Conservation (phyloP, 2,329 filamentous ascomycete species). For the Ascochyta rabiei region DNA sequence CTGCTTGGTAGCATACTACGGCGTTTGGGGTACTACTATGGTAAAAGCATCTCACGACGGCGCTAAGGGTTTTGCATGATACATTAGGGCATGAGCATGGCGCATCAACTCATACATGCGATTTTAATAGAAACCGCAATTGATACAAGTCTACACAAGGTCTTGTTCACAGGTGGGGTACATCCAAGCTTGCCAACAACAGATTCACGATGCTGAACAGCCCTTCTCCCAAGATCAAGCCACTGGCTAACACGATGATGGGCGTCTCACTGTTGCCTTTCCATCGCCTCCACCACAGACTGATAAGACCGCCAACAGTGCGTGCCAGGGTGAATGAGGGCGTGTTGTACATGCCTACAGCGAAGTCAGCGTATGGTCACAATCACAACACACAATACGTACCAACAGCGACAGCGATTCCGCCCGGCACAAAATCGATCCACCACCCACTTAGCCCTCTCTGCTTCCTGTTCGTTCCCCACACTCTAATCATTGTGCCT, state of each 20-base stretch:
- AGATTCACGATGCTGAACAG: slow-evolving; percentile 66
- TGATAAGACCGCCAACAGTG: slow-evolving; percentile 71
- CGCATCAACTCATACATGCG: not conserved
- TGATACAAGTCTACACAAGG: not conserved
- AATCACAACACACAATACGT: slow-evolving; percentile 38
- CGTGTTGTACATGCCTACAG: slow-evolving; percentile 89
- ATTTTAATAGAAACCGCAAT: too few species aligned
- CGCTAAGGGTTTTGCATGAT: not conserved
- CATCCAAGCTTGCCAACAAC: slow-evolving; percentile 66
- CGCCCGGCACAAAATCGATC: slow-evolving; percentile 82
- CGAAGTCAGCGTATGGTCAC: slow-evolving; percentile 4
- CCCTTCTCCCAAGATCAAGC: slow-evolving; percentile 71
- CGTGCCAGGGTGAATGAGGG: slow-evolving; percentile 93
- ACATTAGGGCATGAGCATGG: not conserved
- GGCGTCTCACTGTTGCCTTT: slow-evolving; percentile 66
- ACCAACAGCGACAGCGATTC: slow-evolving; percentile 94
- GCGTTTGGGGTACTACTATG: not conserved
- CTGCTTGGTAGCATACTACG: not conserved
- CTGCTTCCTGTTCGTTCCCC: slow-evolving; percentile 39
- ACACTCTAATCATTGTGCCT: slow-evolving; percentile 71
- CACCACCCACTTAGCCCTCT: slow-evolving; percentile 57
- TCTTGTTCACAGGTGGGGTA: slow-evolving; percentile 15
- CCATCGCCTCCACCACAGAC: slow-evolving; percentile 24
- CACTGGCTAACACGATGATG: slow-evolving; percentile 86
- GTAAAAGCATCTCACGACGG: not conserved